These are phyloP conservation scores for Zygosaccharomyces sapae DNA, from an alignment of 1,139 yeast species.

Conservation along the genomic window DNA sequence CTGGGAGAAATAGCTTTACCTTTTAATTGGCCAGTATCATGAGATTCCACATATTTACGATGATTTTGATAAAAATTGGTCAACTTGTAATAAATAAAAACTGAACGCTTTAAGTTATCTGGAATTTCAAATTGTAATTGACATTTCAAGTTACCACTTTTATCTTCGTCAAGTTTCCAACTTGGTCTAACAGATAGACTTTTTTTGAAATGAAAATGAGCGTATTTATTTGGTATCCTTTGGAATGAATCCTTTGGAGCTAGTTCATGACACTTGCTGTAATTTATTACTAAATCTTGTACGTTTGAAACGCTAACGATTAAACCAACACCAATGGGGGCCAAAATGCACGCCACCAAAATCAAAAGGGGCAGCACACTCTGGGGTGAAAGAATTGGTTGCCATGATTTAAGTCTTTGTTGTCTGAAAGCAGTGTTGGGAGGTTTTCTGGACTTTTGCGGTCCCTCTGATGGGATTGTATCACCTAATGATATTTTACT, in stretches of 20 bases:
- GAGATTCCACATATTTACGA: slow-evolving; percentile 69
- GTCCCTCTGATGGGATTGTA: slow-evolving; percentile 7
- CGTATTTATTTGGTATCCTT: slow-evolving; percentile 50
- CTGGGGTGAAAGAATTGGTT: slow-evolving; percentile 72
- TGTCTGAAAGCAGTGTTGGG: slow-evolving; percentile 72
- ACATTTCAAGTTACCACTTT: slow-evolving; percentile 44
- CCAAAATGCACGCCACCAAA: slow-evolving; percentile 59
- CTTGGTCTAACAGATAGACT: slow-evolving; percentile 42
- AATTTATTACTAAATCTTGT: slow-evolving; percentile 55
- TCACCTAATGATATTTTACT: slow-evolving; percentile 7
- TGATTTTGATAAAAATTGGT: slow-evolving; percentile 78
- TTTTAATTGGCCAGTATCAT: slow-evolving; percentile 58
- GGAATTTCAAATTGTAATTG: slow-evolving; percentile 57
- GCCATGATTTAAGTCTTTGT: slow-evolving; percentile 76
- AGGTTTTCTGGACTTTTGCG: slow-evolving; percentile 51
- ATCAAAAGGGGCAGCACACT: slow-evolving; percentile 68
- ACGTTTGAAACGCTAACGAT: slow-evolving; percentile 56
- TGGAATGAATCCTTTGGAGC: slow-evolving; percentile 40
- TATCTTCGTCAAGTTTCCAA: slow-evolving; percentile 50
- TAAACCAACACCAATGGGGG: slow-evolving; percentile 71
- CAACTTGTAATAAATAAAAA: slow-evolving; percentile 64
- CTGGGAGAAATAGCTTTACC: slow-evolving; percentile 53
- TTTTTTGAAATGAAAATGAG: slow-evolving; percentile 49
- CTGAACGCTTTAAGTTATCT: slow-evolving; percentile 52
- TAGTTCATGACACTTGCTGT: slow-evolving; percentile 50